A percentile compares a stretch with the other conserved stretches of the same genome.
Evolutionary conservation across 2,329 filamentous ascomycete species (phyloP).

Genomic region (Cytospora piceicola): DNA sequence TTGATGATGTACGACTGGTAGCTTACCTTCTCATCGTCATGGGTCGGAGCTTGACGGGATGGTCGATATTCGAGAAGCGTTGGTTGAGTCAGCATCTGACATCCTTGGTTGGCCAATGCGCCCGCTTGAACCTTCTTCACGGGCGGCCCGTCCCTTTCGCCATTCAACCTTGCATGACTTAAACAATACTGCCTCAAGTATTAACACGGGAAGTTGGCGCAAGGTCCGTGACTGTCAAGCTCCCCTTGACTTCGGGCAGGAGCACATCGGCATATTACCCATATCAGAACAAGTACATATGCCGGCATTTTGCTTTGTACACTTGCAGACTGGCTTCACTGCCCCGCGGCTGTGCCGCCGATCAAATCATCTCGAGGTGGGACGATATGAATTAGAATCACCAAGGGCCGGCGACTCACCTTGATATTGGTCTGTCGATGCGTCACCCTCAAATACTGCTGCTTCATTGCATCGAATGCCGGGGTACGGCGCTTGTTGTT

Average conservation of each 20-base stretch:
- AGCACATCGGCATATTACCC: not conserved
- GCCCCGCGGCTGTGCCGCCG: conserved; percentile 17
- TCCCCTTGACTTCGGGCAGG: not conserved
- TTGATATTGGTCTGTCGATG: not conserved
- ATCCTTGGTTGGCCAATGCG: not conserved
- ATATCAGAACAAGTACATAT: not conserved
- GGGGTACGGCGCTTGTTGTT: not conserved
- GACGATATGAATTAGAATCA: not conserved
- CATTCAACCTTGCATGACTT: not conserved
- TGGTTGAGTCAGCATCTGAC: not conserved
- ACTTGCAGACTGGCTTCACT: conserved; percentile 14
- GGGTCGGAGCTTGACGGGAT: not conserved
- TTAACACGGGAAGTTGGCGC: not conserved
- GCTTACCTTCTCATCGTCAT: not conserved
- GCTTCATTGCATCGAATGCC: not conserved
- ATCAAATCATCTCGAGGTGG: not conserved
- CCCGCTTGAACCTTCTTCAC: not conserved
- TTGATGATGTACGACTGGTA: conserved; percentile 7
- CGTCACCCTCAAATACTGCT: not conserved
- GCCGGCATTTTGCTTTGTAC: conserved; percentile 12
- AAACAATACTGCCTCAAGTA: not conserved
- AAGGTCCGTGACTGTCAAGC: not conserved
- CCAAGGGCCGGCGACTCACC: not conserved
- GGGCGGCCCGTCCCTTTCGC: conserved; percentile 5
- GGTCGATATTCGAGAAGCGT: not conserved